Evolutionary conservation across 2,329 filamentous ascomycete genomes (phyloP), one percentile per base, ranked within the genome.

Genomic region (Paraphaeosphaeria minitans): DNA sequence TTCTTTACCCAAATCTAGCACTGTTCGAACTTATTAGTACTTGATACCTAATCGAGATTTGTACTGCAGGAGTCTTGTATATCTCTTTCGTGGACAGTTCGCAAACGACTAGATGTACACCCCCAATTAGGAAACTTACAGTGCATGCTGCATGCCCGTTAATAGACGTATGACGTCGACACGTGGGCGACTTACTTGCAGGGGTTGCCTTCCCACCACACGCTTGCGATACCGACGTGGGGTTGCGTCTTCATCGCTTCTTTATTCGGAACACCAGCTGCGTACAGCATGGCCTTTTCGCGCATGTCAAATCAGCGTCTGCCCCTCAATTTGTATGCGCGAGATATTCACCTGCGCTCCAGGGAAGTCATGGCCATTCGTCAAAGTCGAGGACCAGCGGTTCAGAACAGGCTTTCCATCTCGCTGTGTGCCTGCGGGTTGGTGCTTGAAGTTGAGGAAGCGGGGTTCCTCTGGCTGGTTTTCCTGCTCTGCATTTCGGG

Each of bases 171-270:
- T 64, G 61, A 60, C 54, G 58, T 64, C 46, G 27, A 22, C 35
- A 21, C 41, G 55, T 62, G 62, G 60, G 49, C 42, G 53, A 84
- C 88, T 79, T 78, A 91, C 89, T 97, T 97, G 87, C 93, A 97
- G 39, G 94, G 92, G 75, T 97, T 97, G 29, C 94, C 94, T 78
- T 97, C 93, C 93, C 93, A 98, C 93, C 93, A 97, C 4, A 97
- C 91, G 5, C 90, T 93, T 8, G 93, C 90, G 72, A 97, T 87
- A 58, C 94, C 94, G 27, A 98, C 91, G 64, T 98, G 94, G 13
- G 94, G 92, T 54, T 90, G 90, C 57, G 85, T 94, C 79, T 94
- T 93, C 91, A 98, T 96, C 71, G 89, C 87, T 56, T 95, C 83
- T 69, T 87, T 84, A 72, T 92, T 86, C 1, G 93, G 91, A 35